phyloP scores from a whole-genome alignment of 495 filamentous ascomycete species.

The Chaetomium fimeti region DNA sequence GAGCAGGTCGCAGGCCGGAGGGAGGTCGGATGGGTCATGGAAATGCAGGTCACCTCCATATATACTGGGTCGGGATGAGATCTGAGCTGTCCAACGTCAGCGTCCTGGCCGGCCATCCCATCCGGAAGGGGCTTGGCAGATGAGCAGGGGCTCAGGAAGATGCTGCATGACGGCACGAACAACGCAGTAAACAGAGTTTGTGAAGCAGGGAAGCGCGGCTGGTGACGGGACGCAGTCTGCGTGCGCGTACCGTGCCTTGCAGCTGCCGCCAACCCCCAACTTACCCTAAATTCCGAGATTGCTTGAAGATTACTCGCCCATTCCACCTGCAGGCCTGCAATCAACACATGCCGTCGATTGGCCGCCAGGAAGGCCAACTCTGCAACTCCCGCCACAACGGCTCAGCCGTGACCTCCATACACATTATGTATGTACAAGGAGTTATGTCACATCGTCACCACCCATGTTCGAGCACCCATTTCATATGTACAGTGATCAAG shows the following conservation, averaged over 20 bases:
- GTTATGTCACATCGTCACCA: neutral
- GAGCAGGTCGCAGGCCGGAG: neutral
- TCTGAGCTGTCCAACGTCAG: neutral
- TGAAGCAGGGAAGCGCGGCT: neutral
- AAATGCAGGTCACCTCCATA: neutral
- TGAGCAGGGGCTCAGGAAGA: neutral
- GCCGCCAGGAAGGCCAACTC: neutral
- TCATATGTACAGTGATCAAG: neutral
- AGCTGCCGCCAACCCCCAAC: conserved; percentile 11
- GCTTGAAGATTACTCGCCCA: neutral
- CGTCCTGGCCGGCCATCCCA: neutral
- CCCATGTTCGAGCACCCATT: neutral
- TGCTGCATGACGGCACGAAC: neutral
- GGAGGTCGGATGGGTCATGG: neutral
- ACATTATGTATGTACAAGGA: no score
- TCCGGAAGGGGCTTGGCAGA: neutral
- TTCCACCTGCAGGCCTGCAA: neutral
- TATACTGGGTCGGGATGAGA: neutral
- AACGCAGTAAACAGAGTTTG: conserved; percentile 9
- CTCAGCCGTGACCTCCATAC: conserved; percentile 1
- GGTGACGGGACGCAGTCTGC: neutral
- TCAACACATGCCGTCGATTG: conserved; percentile 1
- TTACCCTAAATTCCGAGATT: neutral
- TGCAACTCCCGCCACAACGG: conserved; percentile 9
- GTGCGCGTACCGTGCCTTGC: conserved; percentile 22